A percentile compares a stretch with the other conserved stretches of the same genome.
These are phyloP conservation scores for Leishmania tarentolae DNA, from an alignment of 208 protist species.

Conservation along the genomic window DNA sequence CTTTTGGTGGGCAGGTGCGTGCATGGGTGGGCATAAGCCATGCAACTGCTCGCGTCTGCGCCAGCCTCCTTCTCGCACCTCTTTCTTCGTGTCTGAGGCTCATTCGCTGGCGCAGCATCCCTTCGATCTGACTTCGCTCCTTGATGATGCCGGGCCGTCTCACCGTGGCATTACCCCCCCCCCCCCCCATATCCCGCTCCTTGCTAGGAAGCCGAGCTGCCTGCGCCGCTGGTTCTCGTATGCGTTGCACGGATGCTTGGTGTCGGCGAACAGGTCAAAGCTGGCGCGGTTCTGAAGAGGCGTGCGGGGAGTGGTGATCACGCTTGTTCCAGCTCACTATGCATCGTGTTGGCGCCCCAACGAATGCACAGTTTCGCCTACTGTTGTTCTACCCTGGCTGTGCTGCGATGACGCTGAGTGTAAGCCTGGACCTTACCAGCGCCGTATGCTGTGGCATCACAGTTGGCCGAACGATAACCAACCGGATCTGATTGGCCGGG, in stretches of 20 bases:
- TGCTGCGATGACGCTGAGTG: neutral
- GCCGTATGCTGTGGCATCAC: neutral
- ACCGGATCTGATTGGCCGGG: neutral
- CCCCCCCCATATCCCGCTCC: neutral
- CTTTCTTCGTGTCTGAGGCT: neutral
- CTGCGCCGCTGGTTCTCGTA: neutral
- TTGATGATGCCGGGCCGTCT: neutral
- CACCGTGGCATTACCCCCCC: neutral
- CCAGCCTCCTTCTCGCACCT: neutral
- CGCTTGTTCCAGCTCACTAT: neutral
- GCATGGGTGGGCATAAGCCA: neutral
- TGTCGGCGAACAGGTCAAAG: neutral
- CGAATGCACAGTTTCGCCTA: neutral
- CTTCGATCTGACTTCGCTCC: neutral
- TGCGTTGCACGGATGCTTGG: neutral
- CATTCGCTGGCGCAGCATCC: neutral
- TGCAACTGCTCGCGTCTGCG: neutral
- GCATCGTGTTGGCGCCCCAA: neutral
- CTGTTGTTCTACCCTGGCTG: neutral
- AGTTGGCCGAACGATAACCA: neutral
- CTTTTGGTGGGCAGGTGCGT: neutral
- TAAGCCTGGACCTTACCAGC: neutral
- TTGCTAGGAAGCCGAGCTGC: neutral
- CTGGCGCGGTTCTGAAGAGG: neutral
- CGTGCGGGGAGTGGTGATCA: neutral